A percentile compares a stretch with the other conserved stretches of the same genome.
Evolutionary conservation across 805 yeast genomes (phyloP).

Genomic region (Maudiozyma bulderi): DNA sequence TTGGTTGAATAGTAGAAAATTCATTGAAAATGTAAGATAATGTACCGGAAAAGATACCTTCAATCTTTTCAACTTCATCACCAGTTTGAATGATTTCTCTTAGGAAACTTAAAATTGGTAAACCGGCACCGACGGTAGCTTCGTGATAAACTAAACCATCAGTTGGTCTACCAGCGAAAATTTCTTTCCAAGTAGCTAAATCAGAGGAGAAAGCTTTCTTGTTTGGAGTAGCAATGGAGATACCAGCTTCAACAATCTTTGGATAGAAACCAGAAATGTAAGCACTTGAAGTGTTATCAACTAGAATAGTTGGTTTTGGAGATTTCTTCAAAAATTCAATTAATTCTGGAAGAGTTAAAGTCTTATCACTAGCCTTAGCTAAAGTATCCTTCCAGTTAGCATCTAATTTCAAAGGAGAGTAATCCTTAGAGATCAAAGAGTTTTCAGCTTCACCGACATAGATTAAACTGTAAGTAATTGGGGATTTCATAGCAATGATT

Average conservation of each 20-base stretch:
- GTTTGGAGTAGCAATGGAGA: constrained; percentile 96
- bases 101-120: constrained; percentile 84
- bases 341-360: constrained; percentile 50
- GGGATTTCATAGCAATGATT: constrained; percentile 50
- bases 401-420: constrained; percentile 50
- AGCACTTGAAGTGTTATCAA: constrained; percentile 90
- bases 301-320: constrained; percentile 66
- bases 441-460: constrained; percentile 67
- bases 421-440: constrained; percentile 60
- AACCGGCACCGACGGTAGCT: constrained; percentile 97
- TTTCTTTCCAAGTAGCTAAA: constrained; percentile 62
- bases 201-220: constrained; percentile 91
- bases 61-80: constrained; percentile 81
- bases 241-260: constrained; percentile 58
- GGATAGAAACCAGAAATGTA: constrained; percentile 71
- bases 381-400: constrained; percentile 48
- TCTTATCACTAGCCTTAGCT: constrained; percentile 33
- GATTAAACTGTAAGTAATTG: constrained; percentile 65
- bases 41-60: constrained; percentile 95
- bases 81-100: constrained; percentile 88
- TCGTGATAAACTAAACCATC: constrained; percentile 84
- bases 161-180: constrained; percentile 50
- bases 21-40: constrained; percentile 91
- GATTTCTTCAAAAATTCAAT: constrained; percentile 55
- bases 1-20: constrained; percentile 60